phyloP scores from a whole-genome alignment of 495 filamentous ascomycete genomes.

The Penicillium waksmanii region DNA sequence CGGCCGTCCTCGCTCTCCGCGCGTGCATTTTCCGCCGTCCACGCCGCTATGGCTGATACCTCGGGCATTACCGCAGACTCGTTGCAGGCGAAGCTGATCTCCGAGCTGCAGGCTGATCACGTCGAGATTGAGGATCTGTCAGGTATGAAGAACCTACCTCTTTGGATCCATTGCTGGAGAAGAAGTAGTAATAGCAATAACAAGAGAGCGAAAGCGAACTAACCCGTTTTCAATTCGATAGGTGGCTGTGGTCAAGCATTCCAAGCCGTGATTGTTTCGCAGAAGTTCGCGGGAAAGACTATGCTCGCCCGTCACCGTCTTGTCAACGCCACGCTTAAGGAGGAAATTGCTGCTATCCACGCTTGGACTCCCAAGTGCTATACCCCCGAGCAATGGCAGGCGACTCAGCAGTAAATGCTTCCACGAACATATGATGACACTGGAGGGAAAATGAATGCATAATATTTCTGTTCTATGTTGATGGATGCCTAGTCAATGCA shows the following conservation, averaged over 20 bases:
- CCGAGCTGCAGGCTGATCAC: constrained; percentile 76
- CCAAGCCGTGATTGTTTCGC: constrained; percentile 87
- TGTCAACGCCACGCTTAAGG: constrained; percentile 84
- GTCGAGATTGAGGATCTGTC: constrained; percentile 94
- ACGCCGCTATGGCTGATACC: constrained; percentile 52
- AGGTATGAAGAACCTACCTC: constrained; percentile 60
- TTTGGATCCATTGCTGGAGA: neutral
- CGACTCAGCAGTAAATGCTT: constrained; percentile 52
- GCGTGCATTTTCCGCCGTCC: constrained; percentile 42
- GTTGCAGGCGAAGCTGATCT: constrained; percentile 68
- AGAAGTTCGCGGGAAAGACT: constrained; percentile 82
- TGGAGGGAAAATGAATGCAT: neutral
- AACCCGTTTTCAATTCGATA: constrained; percentile 31
- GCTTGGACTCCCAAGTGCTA: constrained; percentile 98
- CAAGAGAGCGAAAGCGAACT: neutral
- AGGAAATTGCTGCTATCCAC: constrained; percentile 94
- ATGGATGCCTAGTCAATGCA: too few relatives aligned
- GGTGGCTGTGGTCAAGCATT: constrained; percentile 96
- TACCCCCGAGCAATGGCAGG: constrained; percentile 92
- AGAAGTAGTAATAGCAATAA: neutral
- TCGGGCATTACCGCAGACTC: constrained; percentile 69
- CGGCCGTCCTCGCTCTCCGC: constrained; percentile 45
- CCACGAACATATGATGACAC: neutral
- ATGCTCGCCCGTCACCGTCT: constrained; percentile 86
- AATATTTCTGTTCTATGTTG: too few relatives aligned